These are phyloP conservation scores for Pseudocercospora pini-densiflorae DNA, from an alignment of 2,329 filamentous ascomycete genomes.

Conservation along the genomic window DNA sequence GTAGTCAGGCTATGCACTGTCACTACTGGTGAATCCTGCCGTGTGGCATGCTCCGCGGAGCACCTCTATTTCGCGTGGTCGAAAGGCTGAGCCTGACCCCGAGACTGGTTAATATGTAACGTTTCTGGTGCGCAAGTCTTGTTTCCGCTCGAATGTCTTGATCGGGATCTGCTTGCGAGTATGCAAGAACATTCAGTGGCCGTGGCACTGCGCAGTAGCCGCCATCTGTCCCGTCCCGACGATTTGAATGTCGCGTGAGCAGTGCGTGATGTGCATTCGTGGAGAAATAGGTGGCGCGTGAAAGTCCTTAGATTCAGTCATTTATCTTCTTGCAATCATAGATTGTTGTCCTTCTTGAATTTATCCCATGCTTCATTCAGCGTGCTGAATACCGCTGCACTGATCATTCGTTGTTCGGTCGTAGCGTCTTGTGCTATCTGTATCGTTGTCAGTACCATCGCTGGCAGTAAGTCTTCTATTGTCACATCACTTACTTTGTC, in stretches of 20 bases:
- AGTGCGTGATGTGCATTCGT: not conserved
- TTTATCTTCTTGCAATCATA: slow-evolving; percentile 41
- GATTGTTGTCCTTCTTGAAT: slow-evolving; percentile 66
- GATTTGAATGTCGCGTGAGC: not conserved
- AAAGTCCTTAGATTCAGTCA: not conserved
- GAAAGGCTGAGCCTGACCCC: not conserved
- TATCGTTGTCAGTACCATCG: slow-evolving; percentile 16
- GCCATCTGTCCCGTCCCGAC: not conserved
- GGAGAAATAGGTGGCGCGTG: not conserved
- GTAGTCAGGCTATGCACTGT: too few species aligned
- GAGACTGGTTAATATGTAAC: not conserved
- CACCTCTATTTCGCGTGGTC: not conserved
- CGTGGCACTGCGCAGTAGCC: not conserved
- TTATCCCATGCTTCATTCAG: slow-evolving; percentile 72
- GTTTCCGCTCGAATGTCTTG: not conserved
- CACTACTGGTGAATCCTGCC: not conserved
- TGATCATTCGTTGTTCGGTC: slow-evolving; percentile 70
- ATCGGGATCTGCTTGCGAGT: not conserved
- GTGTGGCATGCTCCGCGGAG: not conserved
- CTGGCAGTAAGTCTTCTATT: not conserved
- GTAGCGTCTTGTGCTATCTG: slow-evolving; percentile 67
- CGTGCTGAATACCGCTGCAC: slow-evolving; percentile 66
- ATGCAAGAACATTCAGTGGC: not conserved
- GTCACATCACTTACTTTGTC: slow-evolving; percentile 77
- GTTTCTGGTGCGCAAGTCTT: not conserved